Base-by-base conservation (phyloP, 2,329 filamentous ascomycete species). In the Parastagonospora nodorum region DNA sequence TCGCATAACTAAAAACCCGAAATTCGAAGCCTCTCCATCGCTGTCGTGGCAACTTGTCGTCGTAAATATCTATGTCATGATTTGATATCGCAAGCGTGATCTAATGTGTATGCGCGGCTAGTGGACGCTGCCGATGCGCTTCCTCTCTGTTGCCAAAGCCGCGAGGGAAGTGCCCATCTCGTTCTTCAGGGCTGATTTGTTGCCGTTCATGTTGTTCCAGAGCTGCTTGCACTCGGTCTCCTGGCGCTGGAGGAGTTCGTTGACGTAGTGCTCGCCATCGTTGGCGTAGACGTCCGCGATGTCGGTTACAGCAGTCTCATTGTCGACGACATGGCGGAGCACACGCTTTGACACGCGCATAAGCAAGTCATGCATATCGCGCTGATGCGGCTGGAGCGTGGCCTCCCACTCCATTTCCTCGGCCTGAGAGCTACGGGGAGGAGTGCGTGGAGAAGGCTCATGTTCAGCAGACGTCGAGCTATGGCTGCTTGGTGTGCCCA, bases 291-390 rank as follows among this genome's bases (percentile, higher is more conserved):
- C 74, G 7, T 75, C 68, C 4, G 80, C 60, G 24, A 80, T 75
- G 27, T 77, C 70, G 4, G 63, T 64, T 24, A 80, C 70, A 1
- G 75, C 75, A 4, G 70, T 71, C 57, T 81, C 79, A 38, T 77
- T 74, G n/a, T 76, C 72, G 8, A 79, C 69, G 14, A 84, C 71
- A 48, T 80, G 74, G 1, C 64, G 73, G 8, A 77, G 59, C 8
- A 83, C 71, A 14, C 69, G 69, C 67, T 80, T 64, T 3, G 74
- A 74, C 3, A 75, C 67, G n/a, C 67, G 67, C 16, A 74, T 62
- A 19, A 79, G 60, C 31, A 71, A 63, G 12, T 76, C 71, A 33
- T 73, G 67, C 5, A 78, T 51, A 32, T 64, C 62, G 28, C 67
- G 66, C 43, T 78, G 77, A 33, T 78, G 70, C 10, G 74, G 67